Base-by-base conservation (phyloP, 176 grass and related monocot genomes). In the Juncus effusus region DNA sequence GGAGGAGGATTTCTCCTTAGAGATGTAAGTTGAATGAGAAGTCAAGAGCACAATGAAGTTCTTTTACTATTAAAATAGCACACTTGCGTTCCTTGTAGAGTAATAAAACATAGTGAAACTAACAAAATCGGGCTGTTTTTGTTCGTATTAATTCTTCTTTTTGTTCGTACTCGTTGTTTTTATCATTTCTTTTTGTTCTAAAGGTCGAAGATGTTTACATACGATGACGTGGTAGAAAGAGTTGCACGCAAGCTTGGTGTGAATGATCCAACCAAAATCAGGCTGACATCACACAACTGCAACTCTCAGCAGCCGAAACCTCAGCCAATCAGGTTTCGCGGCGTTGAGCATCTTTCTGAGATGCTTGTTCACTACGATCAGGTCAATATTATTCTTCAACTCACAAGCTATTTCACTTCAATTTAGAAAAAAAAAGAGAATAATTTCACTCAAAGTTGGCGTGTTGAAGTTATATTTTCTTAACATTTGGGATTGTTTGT, bases 271-370 rank as follows among this genome's bases (percentile, higher is more conserved):
- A 80, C 89, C 3, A 99, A 99, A 99, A 93, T 99, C 72, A 81
- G 89, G 60, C 85, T 99, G 42, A 99, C 88, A 75, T 93, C 94
- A 65, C 94, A 99, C 75, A 99, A 99, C 74, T 93, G 94, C 73
- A 93, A 99, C 65, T 99, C 94, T 36, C 94, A 99, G 58, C 94
- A 99, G 67, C 94, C 94, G 67, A 99, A 99, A 70, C 94, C 94
- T 49, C 94, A 99, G 62, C 88, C 94, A n/a, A 93, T 99, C 72
- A 99, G 87, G 78, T 93, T 84, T 64, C 87, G 94, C 65, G 85
- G 89, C 0, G 83, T 87, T 54, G 94, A 99, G 14, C 89, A 85
- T 74, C 83, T 99, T 47, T 63, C 82, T 10, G 94, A 99, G 44
- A 93, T 93, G 94, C 76, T 99, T 40, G 80, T 99, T 82, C 89